Percentiles rank a stretch among this genome's conserved stretches.
phyloP scores from a whole-genome alignment of 768 basidiomycete species.

The Astraeus odoratus region DNA sequence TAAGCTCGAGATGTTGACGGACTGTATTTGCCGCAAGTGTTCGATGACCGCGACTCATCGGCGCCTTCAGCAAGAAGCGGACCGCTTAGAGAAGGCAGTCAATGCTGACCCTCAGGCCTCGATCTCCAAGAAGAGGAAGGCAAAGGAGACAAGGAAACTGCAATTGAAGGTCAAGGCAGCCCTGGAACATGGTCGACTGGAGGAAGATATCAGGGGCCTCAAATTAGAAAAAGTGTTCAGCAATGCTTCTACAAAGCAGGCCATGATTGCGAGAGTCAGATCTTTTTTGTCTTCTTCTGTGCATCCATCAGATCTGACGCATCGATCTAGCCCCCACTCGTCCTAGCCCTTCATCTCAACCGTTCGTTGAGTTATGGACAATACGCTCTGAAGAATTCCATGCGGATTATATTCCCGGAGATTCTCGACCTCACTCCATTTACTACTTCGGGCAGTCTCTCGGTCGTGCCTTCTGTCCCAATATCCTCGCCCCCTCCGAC shows the following conservation, averaged over 20 bases:
- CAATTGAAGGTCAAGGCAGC: constrained; percentile 54
- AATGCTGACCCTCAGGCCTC: constrained; percentile 40
- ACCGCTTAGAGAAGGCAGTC: constrained; percentile 39
- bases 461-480: constrained; percentile 58
- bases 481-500: constrained; percentile 59
- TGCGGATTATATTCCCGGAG: constrained; percentile 77
- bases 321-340: constrained; percentile 62
- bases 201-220: constrained; percentile 78
- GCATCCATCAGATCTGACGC: constrained; percentile 12
- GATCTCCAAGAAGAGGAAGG: constrained; percentile 66
- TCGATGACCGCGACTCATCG: constrained; percentile 73
- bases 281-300: constrained; percentile 22
- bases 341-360: constrained; percentile 86
- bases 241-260: constrained; percentile 75
- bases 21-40: constrained; percentile 90
- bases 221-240: constrained; percentile 73
- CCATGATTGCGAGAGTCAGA: constrained; percentile 89
- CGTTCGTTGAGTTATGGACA: constrained; percentile 80
- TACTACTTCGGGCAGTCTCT: constrained; percentile 75
- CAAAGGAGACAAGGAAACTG: constrained; percentile 64
- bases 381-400: constrained; percentile 76
- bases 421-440: constrained; percentile 85
- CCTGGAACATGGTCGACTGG: constrained; percentile 68
- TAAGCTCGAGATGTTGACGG: constrained; percentile 78
- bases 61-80: constrained; percentile 56